Conservation (phyloP, 2,329 filamentous ascomycete species). For the Hymenoscyphus occultus region DNA sequence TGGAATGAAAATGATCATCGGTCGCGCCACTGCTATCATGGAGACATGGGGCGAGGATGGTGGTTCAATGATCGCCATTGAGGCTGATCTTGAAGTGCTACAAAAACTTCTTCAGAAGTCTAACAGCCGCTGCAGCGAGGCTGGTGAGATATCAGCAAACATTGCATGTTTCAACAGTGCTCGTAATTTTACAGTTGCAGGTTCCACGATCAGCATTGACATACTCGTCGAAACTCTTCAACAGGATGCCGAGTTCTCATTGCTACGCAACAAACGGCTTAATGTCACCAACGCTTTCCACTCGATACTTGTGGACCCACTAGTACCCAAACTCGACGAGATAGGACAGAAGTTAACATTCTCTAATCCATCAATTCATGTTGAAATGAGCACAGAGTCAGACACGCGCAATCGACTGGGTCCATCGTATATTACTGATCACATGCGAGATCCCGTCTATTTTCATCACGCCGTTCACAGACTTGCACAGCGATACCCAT, state of each 20-base stretch:
- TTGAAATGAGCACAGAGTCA: constrained; percentile 10
- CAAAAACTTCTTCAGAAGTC: neutral
- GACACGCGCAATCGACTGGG: too few relatives aligned
- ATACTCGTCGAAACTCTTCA: constrained; percentile 27
- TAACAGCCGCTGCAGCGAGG: too few relatives aligned
- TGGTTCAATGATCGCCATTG: constrained; percentile 37
- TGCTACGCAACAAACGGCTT: neutral
- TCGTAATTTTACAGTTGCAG: constrained; percentile 34
- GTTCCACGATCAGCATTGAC: constrained; percentile 18
- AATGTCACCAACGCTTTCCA: constrained; percentile 29
- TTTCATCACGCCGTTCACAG: constrained; percentile 29
- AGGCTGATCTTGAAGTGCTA: neutral
- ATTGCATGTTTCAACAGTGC: constrained; percentile 39
- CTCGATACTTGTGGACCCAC: constrained; percentile 14
- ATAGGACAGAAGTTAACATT: constrained; percentile 4
- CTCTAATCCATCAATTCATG: constrained; percentile 8
- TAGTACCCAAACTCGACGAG: constrained; percentile 6
- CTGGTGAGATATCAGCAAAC: neutral
- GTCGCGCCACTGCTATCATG: constrained; percentile 36
- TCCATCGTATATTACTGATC: constrained; percentile 15
- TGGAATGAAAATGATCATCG: constrained; percentile 33
- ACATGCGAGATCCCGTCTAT: constrained; percentile 33
- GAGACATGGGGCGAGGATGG: constrained; percentile 37
- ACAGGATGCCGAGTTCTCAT: constrained; percentile 2
- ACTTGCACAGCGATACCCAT: constrained; percentile 7